Evolutionary conservation across 2,329 filamentous ascomycete genomes (phyloP), one percentile per base, ranked within the genome.

Genomic region (Leptoxyphium fumago): DNA sequence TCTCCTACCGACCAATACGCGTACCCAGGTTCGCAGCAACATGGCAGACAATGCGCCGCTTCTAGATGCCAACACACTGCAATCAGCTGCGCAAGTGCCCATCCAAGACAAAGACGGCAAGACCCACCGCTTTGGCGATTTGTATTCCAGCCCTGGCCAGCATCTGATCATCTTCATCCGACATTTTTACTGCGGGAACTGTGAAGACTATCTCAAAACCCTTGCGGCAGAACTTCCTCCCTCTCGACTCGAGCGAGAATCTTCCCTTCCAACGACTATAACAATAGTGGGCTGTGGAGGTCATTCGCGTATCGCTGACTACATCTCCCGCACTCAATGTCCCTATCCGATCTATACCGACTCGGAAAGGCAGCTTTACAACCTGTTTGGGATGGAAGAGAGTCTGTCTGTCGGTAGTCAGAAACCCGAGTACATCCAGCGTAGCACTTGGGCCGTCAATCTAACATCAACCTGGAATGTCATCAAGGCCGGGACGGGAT

Each of bases 151-250:
- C 32, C 32, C 32, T 13, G 32, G 32, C 38, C 38, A 28, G 14
- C 51, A 60, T 29, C 52, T 64, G 32, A 53, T 63, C 14, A 45
- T 64, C 41, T 65, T 65, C 52, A 56, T 65, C 29, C 55, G 62
- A 32, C 62, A 65, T 49, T 65, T 64, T 53, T 64, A 56, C 55
- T 65, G 62, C 49, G 62, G 61, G 11, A 28, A 53, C 44, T 63
- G 59, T 48, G 57, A 62, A 48, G 53, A 57, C 45, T 62, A 61
- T 45, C 46, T 61, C 39, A 50, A 51, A 42, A 51, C 56, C 11
- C 51, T 62, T 5, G 46, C 49, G 21, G 45, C 44, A 11, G 44
- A 52, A 14, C 49, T 62, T 28, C 42, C 53, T 2, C 54, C 50
- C 36, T 15, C 43, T 18, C 44, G 39, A 18, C 51, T 58, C 36